Evolutionary conservation across 192 early-diverging fungal genomes (phyloP), one percentile per base, ranked within the genome.

Genomic region (Ambispora gerdemannii): DNA sequence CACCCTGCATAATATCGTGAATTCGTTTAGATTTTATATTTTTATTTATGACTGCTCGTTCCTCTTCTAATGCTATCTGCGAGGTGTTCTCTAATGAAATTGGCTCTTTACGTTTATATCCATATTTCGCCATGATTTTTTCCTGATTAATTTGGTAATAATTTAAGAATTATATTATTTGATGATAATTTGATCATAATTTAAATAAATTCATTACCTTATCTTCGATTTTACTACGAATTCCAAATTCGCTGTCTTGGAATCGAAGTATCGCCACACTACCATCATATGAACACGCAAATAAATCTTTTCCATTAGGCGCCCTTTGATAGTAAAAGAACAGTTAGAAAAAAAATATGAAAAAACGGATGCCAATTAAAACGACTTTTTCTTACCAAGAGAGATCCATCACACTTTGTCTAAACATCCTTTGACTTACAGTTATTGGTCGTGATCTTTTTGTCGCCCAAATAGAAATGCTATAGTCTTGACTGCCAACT

Each of bases 241-340:
- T 72, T 4, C 91, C 90, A 17, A 98, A 76, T 74, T 93, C 92
- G 13, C 77, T 82, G 24, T 80, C 75, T 10, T 75, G 81, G 67
- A 96, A 93, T 50, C 84, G 82, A 3, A 96, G 58, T n/a, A 90
- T 76, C 1, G 86, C 89, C 3, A 95, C 86, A 0, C 91, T 88
- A 6, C 96, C 96, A 78, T 97, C 94, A 72, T 95, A 90, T 8
- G 95, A 97, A 71, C 92, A 94, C 4, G 92, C 92, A 49, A 89
- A 87, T 36, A 97, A 74, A n/a, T 74, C 78, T 38, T 82, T 70
- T 19, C 93, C 88, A 75, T 91, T 85, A 0, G 91, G 86, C 38
- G 91, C 79, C 91, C 88, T 90, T 52, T 27, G 51, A 38, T 24
- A 66, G 17, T 43, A 65, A 51, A 64, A 0, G 27, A 61, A 34